These are phyloP conservation scores for Teunomyces funiuensis DNA, from an alignment of 805 yeast species.

Conservation along the genomic window DNA sequence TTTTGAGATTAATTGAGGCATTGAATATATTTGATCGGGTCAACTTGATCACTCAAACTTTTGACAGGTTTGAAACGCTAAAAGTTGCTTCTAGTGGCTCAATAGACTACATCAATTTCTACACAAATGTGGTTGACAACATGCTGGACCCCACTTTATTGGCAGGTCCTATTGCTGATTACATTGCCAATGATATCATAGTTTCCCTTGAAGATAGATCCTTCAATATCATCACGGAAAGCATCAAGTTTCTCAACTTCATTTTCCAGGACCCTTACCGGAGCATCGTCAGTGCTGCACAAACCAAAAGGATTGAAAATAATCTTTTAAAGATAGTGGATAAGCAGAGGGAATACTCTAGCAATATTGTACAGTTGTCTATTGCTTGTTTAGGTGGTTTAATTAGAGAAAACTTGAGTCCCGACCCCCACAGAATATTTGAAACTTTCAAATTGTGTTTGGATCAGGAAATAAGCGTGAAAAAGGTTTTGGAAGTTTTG, in stretches of 20 bases:
- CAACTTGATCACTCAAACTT: conserved; percentile 18
- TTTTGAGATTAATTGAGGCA: conserved; percentile 28
- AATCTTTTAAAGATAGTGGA: conserved; percentile 15
- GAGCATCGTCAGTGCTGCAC: conserved; percentile 4
- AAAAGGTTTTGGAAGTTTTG: conserved; percentile 26
- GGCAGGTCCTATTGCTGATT: conserved; percentile 17
- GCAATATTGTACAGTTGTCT: conserved; percentile 29
- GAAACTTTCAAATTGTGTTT: conserved; percentile 23
- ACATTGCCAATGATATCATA: conserved; percentile 24
- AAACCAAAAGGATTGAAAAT: conserved; percentile 2
- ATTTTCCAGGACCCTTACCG: conserved; percentile 14
- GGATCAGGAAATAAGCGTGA: conserved; percentile 25
- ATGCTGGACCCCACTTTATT: conserved; percentile 13
- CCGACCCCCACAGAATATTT: conserved; percentile 8
- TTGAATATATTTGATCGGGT: conserved; percentile 17
- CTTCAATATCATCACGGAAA: conserved; percentile 28
- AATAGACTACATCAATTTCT: conserved; percentile 28
- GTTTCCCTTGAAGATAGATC: conserved; percentile 23
- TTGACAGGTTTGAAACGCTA: conserved; percentile 17
- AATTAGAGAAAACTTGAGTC: conserved; percentile 11
- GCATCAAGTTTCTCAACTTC: conserved; percentile 21
- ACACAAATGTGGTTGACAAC: conserved; percentile 23
- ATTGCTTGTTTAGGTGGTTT: conserved; percentile 25
- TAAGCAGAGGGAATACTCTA: conserved; percentile 24
- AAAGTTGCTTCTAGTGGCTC: conserved; percentile 21